Evolutionary conservation across 2,329 filamentous ascomycete species (phyloP), one percentile per base, ranked within the genome.

Genomic region (Fonsecaea erecta): DNA sequence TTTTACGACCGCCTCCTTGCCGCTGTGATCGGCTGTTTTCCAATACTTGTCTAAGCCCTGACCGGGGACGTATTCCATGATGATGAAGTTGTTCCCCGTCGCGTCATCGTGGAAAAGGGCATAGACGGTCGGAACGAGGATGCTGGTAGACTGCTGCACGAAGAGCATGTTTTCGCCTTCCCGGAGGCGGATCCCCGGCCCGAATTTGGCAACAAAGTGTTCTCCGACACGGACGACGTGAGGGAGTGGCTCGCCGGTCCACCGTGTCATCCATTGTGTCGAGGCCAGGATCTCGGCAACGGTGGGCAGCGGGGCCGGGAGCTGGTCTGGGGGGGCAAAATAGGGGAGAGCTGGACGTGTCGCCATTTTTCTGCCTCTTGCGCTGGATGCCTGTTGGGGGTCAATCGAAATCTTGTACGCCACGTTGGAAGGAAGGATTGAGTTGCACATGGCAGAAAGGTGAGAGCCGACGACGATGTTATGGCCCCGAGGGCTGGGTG

Each of bases 171-270:
- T n/a, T n/a, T n/a, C n/a, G n/a, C n/a, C n/a, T n/a, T n/a, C n/a
- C n/a, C n/a, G n/a, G n/a, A n/a, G n/a, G n/a, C n/a, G n/a, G n/a
- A n/a, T n/a, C n/a, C n/a, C n/a, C n/a, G n/a, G n/a, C n/a, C n/a
- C n/a, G n/a, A 56, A 56, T 40, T 56, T 56, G 34, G 18, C 53
- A 56, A 56, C 12, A 35, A 56, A 56, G 53, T 56, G 53, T 24
- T 56, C 53, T 1, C 34, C 53, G 34, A 56, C 53, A 1, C 53
- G 53, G 34, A 43, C 21, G n/a, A 43, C 34, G 18, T 43, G 2
- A 16, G 32, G 53, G 53, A 40, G 21, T 43, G 12, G 34, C 4
- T 24, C 21, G 9, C 26, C n/a, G n/a, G 1, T 24, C 14, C n/a
- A 56, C n/a, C n/a, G 2, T 14, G 16, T 35, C 32, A 26, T 56